Evolutionary conservation across 1,284 basidiomycete genomes (phyloP).

Genomic region (Mycosarcoma maydis): DNA sequence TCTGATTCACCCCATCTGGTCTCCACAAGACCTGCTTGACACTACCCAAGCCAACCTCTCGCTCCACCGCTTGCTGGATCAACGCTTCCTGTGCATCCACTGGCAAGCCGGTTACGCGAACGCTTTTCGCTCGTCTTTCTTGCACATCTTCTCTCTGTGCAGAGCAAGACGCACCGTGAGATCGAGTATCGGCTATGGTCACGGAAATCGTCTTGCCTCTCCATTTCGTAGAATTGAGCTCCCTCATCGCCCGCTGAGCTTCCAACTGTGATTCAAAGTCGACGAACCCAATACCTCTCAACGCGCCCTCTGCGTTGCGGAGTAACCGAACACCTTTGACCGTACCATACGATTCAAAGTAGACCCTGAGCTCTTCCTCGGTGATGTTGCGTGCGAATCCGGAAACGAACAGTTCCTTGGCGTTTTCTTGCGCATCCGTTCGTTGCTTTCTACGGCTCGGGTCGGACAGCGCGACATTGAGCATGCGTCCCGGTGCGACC

Average conservation of each 20-base stretch:
- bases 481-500: constrained; percentile 72
- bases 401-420: constrained; percentile 84
- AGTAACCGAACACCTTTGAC: constrained; percentile 83
- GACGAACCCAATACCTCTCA: constrained; percentile 90
- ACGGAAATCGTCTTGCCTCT: constrained; percentile 57
- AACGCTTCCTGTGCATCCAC: constrained; percentile 63
- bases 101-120: constrained; percentile 52
- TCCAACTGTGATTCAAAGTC: constrained; percentile 75
- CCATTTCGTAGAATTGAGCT: constrained; percentile 54
- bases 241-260: constrained; percentile 58
- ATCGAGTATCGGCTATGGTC: constrained; percentile 38
- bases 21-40: constrained; percentile 57
- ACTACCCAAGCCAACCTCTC: constrained; percentile 35
- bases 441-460: constrained; percentile 87
- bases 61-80: constrained; percentile 64
- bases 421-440: constrained; percentile 81
- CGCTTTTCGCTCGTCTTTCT: constrained; percentile 33
- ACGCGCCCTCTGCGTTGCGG: constrained; percentile 76
- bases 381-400: constrained; percentile 80
- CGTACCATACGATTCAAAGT: constrained; percentile 79
- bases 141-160: background rate
- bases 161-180: constrained; percentile 7
- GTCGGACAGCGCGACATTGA: constrained; percentile 89
- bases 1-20: constrained; percentile 27
- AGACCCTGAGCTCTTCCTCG: constrained; percentile 77